Conservation (phyloP, 2,329 filamentous ascomycete genomes). For the Colletotrichum caudatum region DNA sequence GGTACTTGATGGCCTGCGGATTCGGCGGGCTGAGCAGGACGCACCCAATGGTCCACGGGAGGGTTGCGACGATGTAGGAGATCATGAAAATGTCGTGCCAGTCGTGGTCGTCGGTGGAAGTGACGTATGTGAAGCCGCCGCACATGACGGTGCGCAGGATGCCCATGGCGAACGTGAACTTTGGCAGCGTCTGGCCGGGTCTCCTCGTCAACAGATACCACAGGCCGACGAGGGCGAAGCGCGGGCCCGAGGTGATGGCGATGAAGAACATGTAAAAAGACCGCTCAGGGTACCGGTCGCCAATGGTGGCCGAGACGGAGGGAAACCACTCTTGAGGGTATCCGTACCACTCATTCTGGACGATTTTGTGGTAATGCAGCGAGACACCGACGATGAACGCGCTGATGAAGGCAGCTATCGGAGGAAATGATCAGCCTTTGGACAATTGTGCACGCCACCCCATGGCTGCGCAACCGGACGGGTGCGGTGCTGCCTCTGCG, state of each 20-base stretch:
- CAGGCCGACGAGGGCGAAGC: constrained; percentile 89
- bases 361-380: constrained; percentile 96
- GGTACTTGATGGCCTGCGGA: constrained; percentile 83
- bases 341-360: constrained; percentile 95
- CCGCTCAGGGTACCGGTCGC: constrained; percentile 95
- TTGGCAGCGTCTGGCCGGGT: constrained; percentile 80
- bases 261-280: constrained; percentile 99
- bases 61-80: constrained; percentile 91
- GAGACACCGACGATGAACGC: constrained; percentile 83
- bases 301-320: constrained; percentile 95
- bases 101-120: constrained; percentile 96
- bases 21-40: constrained; percentile 89
- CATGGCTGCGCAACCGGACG: constrained; percentile 32
- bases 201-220: constrained; percentile 91
- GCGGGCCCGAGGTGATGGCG: constrained; percentile 92
- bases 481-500: constrained; percentile 16
- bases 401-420: constrained; percentile 83
- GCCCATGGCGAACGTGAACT: constrained; percentile 83
- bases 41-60: constrained; percentile 96
- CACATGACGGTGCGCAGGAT: constrained; percentile 92
- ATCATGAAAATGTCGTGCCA: constrained; percentile 99
- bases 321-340: constrained; percentile 98
- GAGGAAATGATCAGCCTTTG: constrained; percentile 12
- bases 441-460: background rate
- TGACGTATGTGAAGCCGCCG: constrained; percentile 98